Percentiles rank a stretch among this genome's conserved stretches.
These are phyloP conservation scores for Phyllosticta paracitricarpa DNA, from an alignment of 2,329 filamentous ascomycete genomes.

Conservation along the genomic window DNA sequence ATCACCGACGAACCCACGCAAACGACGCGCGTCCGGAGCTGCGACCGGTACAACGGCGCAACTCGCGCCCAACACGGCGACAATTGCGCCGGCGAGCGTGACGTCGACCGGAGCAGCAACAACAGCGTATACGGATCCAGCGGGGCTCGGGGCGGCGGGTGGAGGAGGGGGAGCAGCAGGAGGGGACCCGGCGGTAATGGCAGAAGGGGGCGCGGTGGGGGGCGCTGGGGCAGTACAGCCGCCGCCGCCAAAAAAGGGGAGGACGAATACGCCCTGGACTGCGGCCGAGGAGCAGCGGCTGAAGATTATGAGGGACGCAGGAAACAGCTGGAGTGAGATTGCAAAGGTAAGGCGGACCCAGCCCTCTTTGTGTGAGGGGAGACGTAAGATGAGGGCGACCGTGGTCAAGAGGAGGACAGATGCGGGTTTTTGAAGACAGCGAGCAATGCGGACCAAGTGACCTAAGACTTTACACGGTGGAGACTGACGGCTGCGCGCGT, in stretches of 20 bases:
- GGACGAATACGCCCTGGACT: slow-evolving; percentile 98
- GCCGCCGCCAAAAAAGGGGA: slow-evolving; percentile 67
- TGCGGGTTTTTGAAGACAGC: not conserved
- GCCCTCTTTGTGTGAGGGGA: not conserved
- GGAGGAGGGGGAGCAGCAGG: not conserved
- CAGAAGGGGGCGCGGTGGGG: not conserved
- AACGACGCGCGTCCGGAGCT: slow-evolving; percentile 32
- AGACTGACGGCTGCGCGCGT: not conserved
- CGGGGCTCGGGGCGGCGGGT: not conserved
- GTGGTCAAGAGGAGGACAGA: not conserved
- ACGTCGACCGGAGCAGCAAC: not conserved
- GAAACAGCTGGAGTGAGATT: slow-evolving; percentile 95
- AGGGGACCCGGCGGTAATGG: slow-evolving; percentile 3
- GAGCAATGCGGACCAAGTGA: not conserved
- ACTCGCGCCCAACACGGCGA: slow-evolving; percentile 5
- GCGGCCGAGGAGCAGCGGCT: slow-evolving; percentile 84
- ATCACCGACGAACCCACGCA: slow-evolving; percentile 29
- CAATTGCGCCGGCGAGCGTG: slow-evolving; percentile 6
- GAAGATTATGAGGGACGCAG: slow-evolving; percentile 88
- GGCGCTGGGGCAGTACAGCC: slow-evolving; percentile 12
- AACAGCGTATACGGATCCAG: slow-evolving; percentile 5
- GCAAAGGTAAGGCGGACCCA: slow-evolving; percentile 59
- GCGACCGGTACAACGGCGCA: slow-evolving; percentile 18
- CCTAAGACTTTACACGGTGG: not conserved
- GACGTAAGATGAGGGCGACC: not conserved